These are phyloP conservation scores for Alternaria postmessia DNA, from an alignment of 2,329 filamentous ascomycete species.

Conservation along the genomic window DNA sequence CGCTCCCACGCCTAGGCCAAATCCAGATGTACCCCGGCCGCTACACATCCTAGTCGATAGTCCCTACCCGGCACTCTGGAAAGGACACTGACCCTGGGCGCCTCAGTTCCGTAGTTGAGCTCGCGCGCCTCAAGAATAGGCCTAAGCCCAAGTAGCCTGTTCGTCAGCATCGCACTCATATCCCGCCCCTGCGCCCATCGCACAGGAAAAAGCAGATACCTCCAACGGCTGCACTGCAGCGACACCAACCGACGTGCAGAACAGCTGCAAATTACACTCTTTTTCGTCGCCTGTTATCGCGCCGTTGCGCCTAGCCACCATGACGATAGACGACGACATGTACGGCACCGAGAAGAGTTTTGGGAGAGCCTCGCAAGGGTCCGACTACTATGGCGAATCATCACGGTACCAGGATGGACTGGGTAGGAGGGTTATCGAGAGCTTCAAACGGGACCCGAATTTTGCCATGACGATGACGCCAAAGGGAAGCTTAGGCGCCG, in stretches of 20 bases:
- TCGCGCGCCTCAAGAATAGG: constrained; percentile 23
- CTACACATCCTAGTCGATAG: constrained; percentile 9
- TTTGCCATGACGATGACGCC: constrained; percentile 58
- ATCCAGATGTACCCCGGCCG: constrained; percentile 11
- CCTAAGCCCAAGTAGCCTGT: constrained; percentile 16
- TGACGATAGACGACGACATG: constrained; percentile 47
- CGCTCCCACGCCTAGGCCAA: constrained; percentile 14
- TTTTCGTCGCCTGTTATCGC: constrained; percentile 10
- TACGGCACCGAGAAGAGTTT: constrained; percentile 52
- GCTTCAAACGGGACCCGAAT: constrained; percentile 51
- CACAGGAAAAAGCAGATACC: constrained; percentile 10
- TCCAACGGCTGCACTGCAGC: constrained; percentile 21
- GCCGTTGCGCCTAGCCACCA: constrained; percentile 19
- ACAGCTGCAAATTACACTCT: constrained; percentile 23
- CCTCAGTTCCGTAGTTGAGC: constrained; percentile 14
- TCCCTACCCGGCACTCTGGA: constrained; percentile 19
- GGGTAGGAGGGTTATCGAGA: constrained; percentile 54
- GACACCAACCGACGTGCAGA: constrained; percentile 30
- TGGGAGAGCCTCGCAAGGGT: constrained; percentile 45
- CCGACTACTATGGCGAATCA: constrained; percentile 51
- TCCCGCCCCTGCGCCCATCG: constrained; percentile 9
- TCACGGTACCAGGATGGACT: constrained; percentile 43
- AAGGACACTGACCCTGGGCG: constrained; percentile 14
- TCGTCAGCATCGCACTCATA: constrained; percentile 19
- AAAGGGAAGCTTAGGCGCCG: constrained; percentile 57